Percentiles rank a stretch among this genome's conserved stretches.
Evolutionary conservation across 495 filamentous ascomycete genomes (phyloP).

Genomic region (Penicillium desertorum): DNA sequence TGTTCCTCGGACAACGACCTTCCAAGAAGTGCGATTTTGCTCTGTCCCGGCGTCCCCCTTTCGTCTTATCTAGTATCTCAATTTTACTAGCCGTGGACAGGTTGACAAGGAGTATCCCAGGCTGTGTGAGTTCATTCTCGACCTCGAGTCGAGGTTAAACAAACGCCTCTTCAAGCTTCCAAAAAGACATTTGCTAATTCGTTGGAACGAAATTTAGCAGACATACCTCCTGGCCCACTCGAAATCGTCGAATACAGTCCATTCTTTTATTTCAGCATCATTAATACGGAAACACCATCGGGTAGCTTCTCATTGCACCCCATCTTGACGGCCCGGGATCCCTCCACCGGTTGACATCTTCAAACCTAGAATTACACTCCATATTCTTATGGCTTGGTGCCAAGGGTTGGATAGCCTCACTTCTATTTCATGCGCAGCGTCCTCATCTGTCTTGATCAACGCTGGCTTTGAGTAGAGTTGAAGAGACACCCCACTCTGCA

Average conservation of each 20-base stretch:
- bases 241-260: neutral
- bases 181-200: constrained; percentile 3
- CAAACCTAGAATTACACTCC: neutral
- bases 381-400: neutral
- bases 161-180: constrained; percentile 2
- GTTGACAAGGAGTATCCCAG: constrained; percentile 7
- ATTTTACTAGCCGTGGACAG: constrained; percentile 13
- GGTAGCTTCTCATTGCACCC: constrained; percentile 1
- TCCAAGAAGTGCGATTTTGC: constrained; percentile 12
- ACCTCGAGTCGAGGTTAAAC: constrained; percentile 13
- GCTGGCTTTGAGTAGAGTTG: neutral
- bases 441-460: neutral
- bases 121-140: constrained; percentile 16
- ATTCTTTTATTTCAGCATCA: neutral
- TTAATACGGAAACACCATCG: neutral
- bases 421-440: neutral
- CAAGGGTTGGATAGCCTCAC: neutral
- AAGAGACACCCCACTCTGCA: constrained; percentile 8
- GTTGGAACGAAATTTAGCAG: neutral
- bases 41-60: constrained; percentile 16
- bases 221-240: constrained; percentile 4
- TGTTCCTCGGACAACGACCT: constrained; percentile 45
- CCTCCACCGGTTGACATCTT: neutral
- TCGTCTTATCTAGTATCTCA: constrained; percentile 8
- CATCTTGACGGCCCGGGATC: neutral